A percentile compares a stretch with the other conserved stretches of the same genome.
Conservation (phyloP, 192 early-diverging fungal species). For the Mortierella claussenii region DNA sequence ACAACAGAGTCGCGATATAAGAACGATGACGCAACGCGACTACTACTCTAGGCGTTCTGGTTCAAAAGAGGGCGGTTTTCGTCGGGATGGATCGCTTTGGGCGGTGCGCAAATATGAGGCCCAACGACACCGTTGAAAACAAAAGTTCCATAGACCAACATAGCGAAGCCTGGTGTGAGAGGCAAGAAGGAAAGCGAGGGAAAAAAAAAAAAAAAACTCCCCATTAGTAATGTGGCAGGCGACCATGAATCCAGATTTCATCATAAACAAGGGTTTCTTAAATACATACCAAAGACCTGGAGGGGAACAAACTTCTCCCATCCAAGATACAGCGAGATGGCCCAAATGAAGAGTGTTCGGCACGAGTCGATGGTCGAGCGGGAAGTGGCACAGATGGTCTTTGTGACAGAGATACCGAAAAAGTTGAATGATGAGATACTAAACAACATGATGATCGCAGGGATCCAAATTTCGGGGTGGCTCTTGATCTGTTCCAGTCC, state of each 20-base stretch:
- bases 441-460: conserved; percentile 84
- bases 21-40: too few relatives aligned
- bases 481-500: conserved; percentile 79
- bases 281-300: conserved; percentile 84
- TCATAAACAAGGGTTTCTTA: background rate
- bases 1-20: too few relatives aligned
- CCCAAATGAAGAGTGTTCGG: conserved; percentile 97
- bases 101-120: conserved; percentile 63
- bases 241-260: too few relatives aligned
- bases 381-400: conserved; percentile 86
- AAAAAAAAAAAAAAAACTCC: too few relatives aligned
- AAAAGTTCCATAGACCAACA: conserved; percentile 86
- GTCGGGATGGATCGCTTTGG: conserved; percentile 18
- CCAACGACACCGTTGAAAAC: conserved; percentile 87
- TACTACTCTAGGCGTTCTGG: conserved; percentile 12
- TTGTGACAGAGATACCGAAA: conserved; percentile 93
- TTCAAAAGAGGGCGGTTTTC: conserved; percentile 47
- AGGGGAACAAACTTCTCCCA: conserved; percentile 94
- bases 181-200: too few relatives aligned
- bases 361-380: conserved; percentile 97
- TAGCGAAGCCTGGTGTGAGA: conserved; percentile 57
- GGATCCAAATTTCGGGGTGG: conserved; percentile 72
- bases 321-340: conserved; percentile 86
- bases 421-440: conserved; percentile 98
- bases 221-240: too few relatives aligned